Base-by-base conservation (phyloP, 257 asterid species). In the Verbena officinalis region DNA sequence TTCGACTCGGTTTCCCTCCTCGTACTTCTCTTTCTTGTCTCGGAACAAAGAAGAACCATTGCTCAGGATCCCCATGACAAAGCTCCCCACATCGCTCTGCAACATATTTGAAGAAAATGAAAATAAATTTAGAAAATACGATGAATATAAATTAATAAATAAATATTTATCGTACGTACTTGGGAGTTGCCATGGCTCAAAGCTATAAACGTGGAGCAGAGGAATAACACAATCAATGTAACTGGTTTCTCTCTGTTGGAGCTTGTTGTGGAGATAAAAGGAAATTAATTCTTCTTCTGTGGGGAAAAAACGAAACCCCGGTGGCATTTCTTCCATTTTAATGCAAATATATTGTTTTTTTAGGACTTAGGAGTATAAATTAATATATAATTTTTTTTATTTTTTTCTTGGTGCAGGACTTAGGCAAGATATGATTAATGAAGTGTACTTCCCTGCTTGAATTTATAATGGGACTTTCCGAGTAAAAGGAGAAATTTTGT, bases 11-110 rank as follows among this genome's bases (percentile, higher is more conserved):
- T 64, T 77, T 75, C 38, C 87, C 90, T 0, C 87, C 84, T 1
- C 77, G 75, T 1, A 73, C 85, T 53, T 81, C 87, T 62, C 84
- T 76, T 54, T 84, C 83, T 34, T 71, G 82, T 53, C 78, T 71
- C 3, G 84, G 85, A 22, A 77, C 82, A 15, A 84, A 81, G 79
- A 81, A 84, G 61, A 84, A 84, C 90, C 90, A 84, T 9, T 84
- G 90, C 67, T 84, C 90, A 1, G 51, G 65, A 24, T 81, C 87
- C 4, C 81, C 85, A 31, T 20, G 75, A 59, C 90, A 84, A 38
- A 77, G 44, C 54, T 81, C 85, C 30, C 87, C 90, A 5, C 81
- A 70, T 4, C 51, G 40, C 36, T 67, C 90, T 84, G 56, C n/a
- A 51, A 17, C 9, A 19, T 8, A 48, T 16, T n/a, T 5, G 8